These are phyloP conservation scores for Sphaerostilbella broomeana DNA, from an alignment of 2,329 filamentous ascomycete genomes.

Conservation along the genomic window DNA sequence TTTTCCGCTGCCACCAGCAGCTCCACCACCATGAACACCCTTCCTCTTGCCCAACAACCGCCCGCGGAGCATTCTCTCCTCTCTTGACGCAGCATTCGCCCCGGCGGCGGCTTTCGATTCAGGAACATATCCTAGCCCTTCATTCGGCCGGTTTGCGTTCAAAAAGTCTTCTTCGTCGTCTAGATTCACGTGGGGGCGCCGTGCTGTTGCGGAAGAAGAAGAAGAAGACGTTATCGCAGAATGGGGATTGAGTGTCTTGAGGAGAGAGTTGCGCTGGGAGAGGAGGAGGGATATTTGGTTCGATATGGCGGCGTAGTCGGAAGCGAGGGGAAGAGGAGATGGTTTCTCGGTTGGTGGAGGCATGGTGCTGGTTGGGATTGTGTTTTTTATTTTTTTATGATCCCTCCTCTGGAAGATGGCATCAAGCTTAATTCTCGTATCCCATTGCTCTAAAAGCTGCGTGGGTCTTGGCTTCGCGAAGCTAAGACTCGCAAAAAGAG, in stretches of 20 bases:
- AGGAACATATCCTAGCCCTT: constrained; percentile 36
- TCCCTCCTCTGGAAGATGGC: no score
- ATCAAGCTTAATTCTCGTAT: no score
- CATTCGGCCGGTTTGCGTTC: constrained; percentile 25
- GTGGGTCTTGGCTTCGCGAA: no score
- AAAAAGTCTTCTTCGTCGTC: constrained; percentile 24
- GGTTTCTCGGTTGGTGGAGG: constrained; percentile 7
- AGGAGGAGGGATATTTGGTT: constrained; percentile 38
- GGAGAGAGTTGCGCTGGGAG: constrained; percentile 28
- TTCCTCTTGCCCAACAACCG: constrained; percentile 23
- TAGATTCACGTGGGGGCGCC: constrained; percentile 5
- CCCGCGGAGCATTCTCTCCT: constrained; percentile 27
- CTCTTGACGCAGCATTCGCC: constrained; percentile 18
- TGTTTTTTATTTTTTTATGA: no score
- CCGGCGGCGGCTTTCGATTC: constrained; percentile 18
- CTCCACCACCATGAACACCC: background rate
- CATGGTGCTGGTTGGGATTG: constrained; percentile 1
- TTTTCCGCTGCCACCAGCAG: constrained; percentile 11
- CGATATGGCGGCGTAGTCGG: constrained; percentile 32
- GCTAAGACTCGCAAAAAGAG: no score
- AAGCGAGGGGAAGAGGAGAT: constrained; percentile 29
- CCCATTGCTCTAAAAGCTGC: no score
- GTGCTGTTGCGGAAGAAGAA: constrained; percentile 2
- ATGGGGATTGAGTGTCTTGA: constrained; percentile 25
- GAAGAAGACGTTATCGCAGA: constrained; percentile 14